Conservation (phyloP, 2,329 filamentous ascomycete species). For the Dactylonectria macrodidyma region DNA sequence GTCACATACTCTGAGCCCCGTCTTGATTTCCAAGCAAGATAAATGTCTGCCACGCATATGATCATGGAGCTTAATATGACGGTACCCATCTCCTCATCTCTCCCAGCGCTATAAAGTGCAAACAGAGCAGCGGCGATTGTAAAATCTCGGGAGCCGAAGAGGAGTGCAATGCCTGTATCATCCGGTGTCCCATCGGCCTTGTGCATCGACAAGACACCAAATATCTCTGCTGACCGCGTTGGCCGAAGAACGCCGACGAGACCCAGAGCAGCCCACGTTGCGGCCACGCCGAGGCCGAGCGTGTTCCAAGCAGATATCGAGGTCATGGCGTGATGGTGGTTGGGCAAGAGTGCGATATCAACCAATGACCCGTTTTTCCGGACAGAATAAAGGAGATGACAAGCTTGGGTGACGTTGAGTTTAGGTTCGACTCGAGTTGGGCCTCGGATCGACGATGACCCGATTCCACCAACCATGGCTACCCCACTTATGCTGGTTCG, state of each 20-base stretch:
- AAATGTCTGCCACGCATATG: constrained; percentile 36
- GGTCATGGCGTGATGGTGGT: constrained; percentile 4
- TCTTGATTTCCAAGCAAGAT: constrained; percentile 31
- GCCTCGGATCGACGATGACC: not conserved
- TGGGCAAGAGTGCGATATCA: too few relatives aligned
- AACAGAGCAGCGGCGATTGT: constrained; percentile 32
- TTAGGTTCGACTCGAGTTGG: not conserved
- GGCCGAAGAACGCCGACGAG: constrained; percentile 27
- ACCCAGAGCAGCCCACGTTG: constrained; percentile 34
- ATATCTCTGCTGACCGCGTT: constrained; percentile 29
- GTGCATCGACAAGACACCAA: constrained; percentile 19
- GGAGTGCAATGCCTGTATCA: not conserved
- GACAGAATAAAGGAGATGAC: not conserved
- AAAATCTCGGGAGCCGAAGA: constrained; percentile 34
- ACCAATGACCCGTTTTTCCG: not conserved
- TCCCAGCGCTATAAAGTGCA: constrained; percentile 13
- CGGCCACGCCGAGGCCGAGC: constrained; percentile 39
- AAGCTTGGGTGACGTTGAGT: not conserved
- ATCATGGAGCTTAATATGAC: constrained; percentile 38
- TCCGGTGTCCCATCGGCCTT: not conserved
- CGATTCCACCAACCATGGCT: not conserved
- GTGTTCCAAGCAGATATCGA: constrained; percentile 36
- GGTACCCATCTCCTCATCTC: constrained; percentile 34
- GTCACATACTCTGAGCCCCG: constrained; percentile 32
- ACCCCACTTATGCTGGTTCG: not conserved